Evolutionary conservation across 352 stramenopile species (phyloP), one percentile per base, ranked within the genome.

Genomic region (Globisporangium takayamanum): DNA sequence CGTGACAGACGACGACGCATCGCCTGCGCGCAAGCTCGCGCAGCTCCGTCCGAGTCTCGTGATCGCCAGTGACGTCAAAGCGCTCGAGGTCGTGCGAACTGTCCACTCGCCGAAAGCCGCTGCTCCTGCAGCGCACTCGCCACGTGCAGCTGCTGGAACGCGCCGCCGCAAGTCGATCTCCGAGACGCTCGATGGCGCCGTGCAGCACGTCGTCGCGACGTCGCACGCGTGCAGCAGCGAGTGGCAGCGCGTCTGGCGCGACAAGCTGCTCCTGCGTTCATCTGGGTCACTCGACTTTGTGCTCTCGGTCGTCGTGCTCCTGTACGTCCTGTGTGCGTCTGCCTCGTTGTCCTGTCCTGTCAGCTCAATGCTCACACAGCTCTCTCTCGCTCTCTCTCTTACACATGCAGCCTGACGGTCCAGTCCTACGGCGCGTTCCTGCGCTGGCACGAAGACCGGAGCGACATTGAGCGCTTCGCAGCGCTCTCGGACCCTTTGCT

Each of bases 31-130:
- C 48, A 55, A 55, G 30, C n/a, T 42, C 25, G 48, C 51, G 33
- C 62, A 62, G 44, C 62, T 64, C 11, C 49, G 65, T 18, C 65
- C 62, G 3, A 73, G 50, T 49, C 59, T 79, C 30, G 51, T 76
- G 8, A 66, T 76, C 26, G 71, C 62, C 11, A 68, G 66, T 18
- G 66, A 79, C 33, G 44, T 33, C 11, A 42, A 63, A 10, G 58
- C 68, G 3, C 63, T 80, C 3, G 63, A 74, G 11, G 64, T 45
- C 15, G 72, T 80, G 42, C 59, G 55, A 1, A 69, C 70, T 2
- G 63, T 80, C 25, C 69, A 72, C 37, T 80, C 72, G 20, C 72
- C 72, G 1, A 62, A 64, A n/a, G 60, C 60, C 1, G 41, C 57
- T 7, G 15, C 18, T 22, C 1, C 42, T 7, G 20, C 18, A 28